A percentile compares a stretch with the other conserved stretches of the same genome.
phyloP scores from a whole-genome alignment of 2,329 filamentous ascomycete genomes.

The Fusarium graminum region DNA sequence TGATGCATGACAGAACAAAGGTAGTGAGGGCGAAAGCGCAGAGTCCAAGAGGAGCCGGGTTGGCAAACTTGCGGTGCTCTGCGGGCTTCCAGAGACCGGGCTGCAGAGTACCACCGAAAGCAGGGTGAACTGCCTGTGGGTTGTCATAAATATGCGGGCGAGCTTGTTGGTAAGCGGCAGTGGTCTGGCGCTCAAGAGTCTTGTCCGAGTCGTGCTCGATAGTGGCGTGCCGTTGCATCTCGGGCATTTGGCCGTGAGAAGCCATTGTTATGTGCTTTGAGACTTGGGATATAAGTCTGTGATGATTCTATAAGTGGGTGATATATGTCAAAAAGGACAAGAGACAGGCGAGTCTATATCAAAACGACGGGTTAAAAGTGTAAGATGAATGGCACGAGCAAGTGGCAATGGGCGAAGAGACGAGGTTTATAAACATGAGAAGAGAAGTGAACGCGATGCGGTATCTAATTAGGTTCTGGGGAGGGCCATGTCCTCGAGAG shows the following conservation, averaged over 20 bases:
- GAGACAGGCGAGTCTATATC: constrained; percentile 8
- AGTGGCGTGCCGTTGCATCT: constrained; percentile 14
- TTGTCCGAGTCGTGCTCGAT: constrained; percentile 47
- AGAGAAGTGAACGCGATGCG: constrained; percentile 26
- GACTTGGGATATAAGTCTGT: constrained; percentile 2
- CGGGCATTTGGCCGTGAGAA: constrained; percentile 28
- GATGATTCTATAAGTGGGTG: constrained; percentile 7
- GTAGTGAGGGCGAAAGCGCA: constrained; percentile 85
- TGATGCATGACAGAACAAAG: constrained; percentile 81
- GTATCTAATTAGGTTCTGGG: constrained; percentile 34
- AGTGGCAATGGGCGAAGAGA: constrained; percentile 34
- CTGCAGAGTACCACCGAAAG: constrained; percentile 77
- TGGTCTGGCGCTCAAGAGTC: constrained; percentile 43
- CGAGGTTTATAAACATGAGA: constrained; percentile 44
- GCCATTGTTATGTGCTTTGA: constrained; percentile 34
- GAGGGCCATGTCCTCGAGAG: neutral
- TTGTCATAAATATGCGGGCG: constrained; percentile 49
- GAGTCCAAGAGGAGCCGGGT: constrained; percentile 82
- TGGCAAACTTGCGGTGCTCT: constrained; percentile 79
- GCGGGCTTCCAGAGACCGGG: constrained; percentile 74
- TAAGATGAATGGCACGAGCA: constrained; percentile 9
- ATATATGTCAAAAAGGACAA: neutral
- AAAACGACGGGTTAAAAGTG: neutral
- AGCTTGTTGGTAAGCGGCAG: constrained; percentile 34
- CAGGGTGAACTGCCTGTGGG: constrained; percentile 59